Percentiles rank a stretch among this genome's conserved stretches.
These are phyloP conservation scores for Pythium rhizo-oryzae DNA, from an alignment of 352 stramenopile species.

Conservation along the genomic window DNA sequence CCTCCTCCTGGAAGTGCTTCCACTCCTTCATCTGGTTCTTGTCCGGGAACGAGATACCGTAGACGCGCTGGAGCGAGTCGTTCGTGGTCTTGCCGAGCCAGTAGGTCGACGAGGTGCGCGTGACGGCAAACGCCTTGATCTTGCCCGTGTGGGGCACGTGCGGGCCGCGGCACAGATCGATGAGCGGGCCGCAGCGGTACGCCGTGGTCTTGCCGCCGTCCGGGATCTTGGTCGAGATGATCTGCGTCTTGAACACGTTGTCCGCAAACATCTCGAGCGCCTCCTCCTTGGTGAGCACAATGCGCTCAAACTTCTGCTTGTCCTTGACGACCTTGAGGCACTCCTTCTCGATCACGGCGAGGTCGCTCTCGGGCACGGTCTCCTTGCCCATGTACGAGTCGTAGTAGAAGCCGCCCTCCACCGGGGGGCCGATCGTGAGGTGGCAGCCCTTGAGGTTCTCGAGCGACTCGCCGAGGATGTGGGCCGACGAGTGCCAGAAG, in stretches of 20 bases:
- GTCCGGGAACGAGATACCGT: constrained; percentile 96
- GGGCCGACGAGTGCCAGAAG: constrained; percentile 99
- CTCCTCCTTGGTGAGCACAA: constrained; percentile 96
- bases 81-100: constrained; percentile 98
- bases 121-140: constrained; percentile 93
- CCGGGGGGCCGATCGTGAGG: constrained; percentile 92
- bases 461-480: constrained; percentile 97
- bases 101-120: constrained; percentile 94
- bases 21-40: constrained; percentile 89
- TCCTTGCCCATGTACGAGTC: constrained; percentile 97
- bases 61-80: constrained; percentile 97
- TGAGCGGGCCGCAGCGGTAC: constrained; percentile 98
- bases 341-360: constrained; percentile 90
- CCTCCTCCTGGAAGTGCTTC: constrained; percentile 93
- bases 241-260: constrained; percentile 98
- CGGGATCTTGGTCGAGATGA: constrained; percentile 97
- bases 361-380: constrained; percentile 56
- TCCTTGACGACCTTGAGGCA: constrained; percentile 95
- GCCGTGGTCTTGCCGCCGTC: constrained; percentile 93
- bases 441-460: constrained; percentile 96
- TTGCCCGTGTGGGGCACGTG: constrained; percentile 95
- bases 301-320: constrained; percentile 91
- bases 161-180: constrained; percentile 97
- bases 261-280: constrained; percentile 97
- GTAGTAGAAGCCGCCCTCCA: constrained; percentile 99